A percentile compares a stretch with the other conserved stretches of the same genome.
phyloP scores from a whole-genome alignment of 371 early-diverging fungal genomes.

The Apophysomyces trapeziformis region DNA sequence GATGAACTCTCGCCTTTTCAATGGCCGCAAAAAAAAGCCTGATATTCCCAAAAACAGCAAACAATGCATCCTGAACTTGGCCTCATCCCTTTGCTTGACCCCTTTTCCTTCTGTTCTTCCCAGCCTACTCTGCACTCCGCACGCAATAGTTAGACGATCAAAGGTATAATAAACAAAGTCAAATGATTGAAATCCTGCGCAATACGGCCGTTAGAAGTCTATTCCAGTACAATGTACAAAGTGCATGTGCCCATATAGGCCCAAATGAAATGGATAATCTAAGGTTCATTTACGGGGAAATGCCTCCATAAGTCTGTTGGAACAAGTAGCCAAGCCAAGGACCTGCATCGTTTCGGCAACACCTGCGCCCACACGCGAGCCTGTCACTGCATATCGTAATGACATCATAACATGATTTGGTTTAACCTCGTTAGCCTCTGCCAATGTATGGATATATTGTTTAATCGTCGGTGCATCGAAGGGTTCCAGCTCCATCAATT shows the following conservation, averaged over 20 bases:
- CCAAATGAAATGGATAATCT: too few species aligned
- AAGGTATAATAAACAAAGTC: too few species aligned
- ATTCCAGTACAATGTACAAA: too few species aligned
- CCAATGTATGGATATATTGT: conserved; percentile 31
- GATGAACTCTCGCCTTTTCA: neutral
- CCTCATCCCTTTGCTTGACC: too few species aligned
- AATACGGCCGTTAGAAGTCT: too few species aligned
- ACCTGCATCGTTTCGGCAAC: conserved; percentile 61
- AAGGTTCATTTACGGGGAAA: neutral
- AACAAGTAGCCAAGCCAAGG: conserved; percentile 51
- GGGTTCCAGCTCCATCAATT: conserved; percentile 23
- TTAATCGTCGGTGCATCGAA: conserved; percentile 40
- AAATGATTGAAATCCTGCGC: too few species aligned
- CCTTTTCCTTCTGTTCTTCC: too few species aligned
- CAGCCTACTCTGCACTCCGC: too few species aligned
- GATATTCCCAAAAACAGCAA: neutral
- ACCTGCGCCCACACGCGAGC: conserved; percentile 67
- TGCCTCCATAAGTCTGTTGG: conserved; percentile 23
- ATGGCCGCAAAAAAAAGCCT: conserved; percentile 8
- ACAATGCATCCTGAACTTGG: too few species aligned
- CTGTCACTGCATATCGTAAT: conserved; percentile 66
- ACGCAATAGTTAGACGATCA: too few species aligned
- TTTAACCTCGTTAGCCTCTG: conserved; percentile 36
- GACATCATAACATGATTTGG: conserved; percentile 67
- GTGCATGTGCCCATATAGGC: too few species aligned